Evolutionary conservation across 176 grass and related monocot genomes (phyloP).

Genomic region (Lolium multiflorum): DNA sequence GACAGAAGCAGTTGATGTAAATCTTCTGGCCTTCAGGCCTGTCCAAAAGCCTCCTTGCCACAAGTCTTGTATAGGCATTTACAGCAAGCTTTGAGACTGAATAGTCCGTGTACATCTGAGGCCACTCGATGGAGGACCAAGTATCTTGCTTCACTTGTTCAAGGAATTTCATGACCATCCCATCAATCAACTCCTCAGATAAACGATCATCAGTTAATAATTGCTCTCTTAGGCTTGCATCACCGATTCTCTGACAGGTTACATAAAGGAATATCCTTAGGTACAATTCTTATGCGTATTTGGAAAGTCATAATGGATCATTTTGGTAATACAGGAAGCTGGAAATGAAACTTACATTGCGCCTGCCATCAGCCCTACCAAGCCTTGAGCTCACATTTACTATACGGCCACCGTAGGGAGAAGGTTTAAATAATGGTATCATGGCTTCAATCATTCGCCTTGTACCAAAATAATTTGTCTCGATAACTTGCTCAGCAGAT

Average conservation of each 20-base stretch:
- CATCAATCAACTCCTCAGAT: slow-evolving; percentile 79
- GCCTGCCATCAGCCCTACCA: slow-evolving; percentile 75
- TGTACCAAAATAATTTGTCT: slow-evolving; percentile 85
- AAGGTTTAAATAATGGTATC: slow-evolving; percentile 70
- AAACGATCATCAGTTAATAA: slow-evolving; percentile 62
- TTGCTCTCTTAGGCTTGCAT: slow-evolving; percentile 60
- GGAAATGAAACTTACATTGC: slow-evolving; percentile 79
- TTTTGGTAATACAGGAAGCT: not conserved
- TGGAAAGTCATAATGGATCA: not conserved
- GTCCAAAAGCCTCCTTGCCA: slow-evolving; percentile 51
- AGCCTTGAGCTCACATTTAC: slow-evolving; percentile 93
- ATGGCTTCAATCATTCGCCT: slow-evolving; percentile 73
- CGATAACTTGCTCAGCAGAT: slow-evolving; percentile 74
- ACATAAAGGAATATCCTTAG: slow-evolving; percentile 5
- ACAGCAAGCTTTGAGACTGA: slow-evolving; percentile 88
- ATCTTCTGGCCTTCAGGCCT: slow-evolving; percentile 65
- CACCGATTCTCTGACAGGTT: slow-evolving; percentile 67
- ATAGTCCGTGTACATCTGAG: slow-evolving; percentile 90
- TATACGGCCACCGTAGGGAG: slow-evolving; percentile 68
- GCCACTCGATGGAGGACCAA: slow-evolving; percentile 71
- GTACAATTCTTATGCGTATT: not conserved
- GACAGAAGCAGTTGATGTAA: slow-evolving; percentile 90
- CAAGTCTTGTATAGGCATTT: slow-evolving; percentile 74
- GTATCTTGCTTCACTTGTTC: slow-evolving; percentile 64
- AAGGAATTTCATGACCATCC: slow-evolving; percentile 71